Conservation (phyloP, 2,329 filamentous ascomycete species). For the Plenodomus lindquistii region DNA sequence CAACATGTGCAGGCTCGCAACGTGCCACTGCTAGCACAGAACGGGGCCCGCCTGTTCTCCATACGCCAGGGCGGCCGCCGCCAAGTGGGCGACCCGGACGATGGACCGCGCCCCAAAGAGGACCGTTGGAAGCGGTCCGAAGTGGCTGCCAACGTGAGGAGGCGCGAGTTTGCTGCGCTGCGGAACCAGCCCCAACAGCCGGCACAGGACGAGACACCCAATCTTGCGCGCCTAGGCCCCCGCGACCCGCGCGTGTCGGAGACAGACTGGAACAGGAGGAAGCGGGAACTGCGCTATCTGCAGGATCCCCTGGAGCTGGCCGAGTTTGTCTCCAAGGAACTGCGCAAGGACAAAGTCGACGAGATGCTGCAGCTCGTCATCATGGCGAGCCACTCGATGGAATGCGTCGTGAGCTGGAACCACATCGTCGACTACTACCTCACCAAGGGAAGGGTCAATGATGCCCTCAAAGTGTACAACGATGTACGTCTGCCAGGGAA, state of each 20-base stretch:
- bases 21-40: constrained; percentile 15
- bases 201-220: constrained; percentile 13
- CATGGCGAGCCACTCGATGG: constrained; percentile 65
- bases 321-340: constrained; percentile 64
- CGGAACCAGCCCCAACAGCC: constrained; percentile 6
- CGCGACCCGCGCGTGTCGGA: constrained; percentile 29
- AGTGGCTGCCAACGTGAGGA: constrained; percentile 28
- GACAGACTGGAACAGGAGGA: constrained; percentile 43
- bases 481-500: constrained; percentile 60
- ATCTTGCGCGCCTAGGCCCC: constrained; percentile 28
- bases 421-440: constrained; percentile 75
- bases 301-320: constrained; percentile 75
- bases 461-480: constrained; percentile 82
- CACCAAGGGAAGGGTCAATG: constrained; percentile 60
- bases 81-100: not conserved
- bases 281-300: constrained; percentile 64
- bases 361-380: constrained; percentile 72
- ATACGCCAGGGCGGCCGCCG: constrained; percentile 13
- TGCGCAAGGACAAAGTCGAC: constrained; percentile 63
- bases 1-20: constrained; percentile 50
- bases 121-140: constrained; percentile 35
- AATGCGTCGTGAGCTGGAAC: constrained; percentile 84
- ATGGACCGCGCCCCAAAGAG: constrained; percentile 3
- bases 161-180: constrained; percentile 24
- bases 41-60: constrained; percentile 24